A percentile compares a stretch with the other conserved stretches of the same genome.
Conservation (phyloP, 2,329 filamentous ascomycete species). For the Sodiomyces alkalinus region DNA sequence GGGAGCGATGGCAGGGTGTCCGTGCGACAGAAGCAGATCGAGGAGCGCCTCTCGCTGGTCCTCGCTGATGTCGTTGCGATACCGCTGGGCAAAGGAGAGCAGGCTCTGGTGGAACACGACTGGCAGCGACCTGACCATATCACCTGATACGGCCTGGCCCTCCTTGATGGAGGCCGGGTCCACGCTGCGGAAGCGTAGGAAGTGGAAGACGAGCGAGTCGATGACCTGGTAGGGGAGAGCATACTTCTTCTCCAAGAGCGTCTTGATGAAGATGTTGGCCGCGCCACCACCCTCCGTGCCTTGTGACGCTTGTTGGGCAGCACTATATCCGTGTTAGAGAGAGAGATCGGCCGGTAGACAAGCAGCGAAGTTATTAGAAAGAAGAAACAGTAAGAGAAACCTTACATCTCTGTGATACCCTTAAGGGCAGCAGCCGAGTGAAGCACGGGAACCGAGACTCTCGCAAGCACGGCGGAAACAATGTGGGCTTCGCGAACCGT, state of each 20-base stretch:
- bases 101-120: constrained; percentile 95
- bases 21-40: constrained; percentile 70
- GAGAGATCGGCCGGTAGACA: background rate
- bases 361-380: too few relatives aligned
- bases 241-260: constrained; percentile 91
- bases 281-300: constrained; percentile 78
- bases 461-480: constrained; percentile 68
- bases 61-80: constrained; percentile 91
- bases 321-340: constrained; percentile 15
- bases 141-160: constrained; percentile 26
- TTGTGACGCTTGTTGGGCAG: constrained; percentile 72
- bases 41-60: constrained; percentile 84
- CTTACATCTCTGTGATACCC: constrained; percentile 69
- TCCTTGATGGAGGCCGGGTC: constrained; percentile 42
- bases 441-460: constrained; percentile 77
- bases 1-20: constrained; percentile 77
- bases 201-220: constrained; percentile 91
- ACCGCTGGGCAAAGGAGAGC: constrained; percentile 82
- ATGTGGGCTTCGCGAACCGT: constrained; percentile 87
- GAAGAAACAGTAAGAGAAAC: background rate
- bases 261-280: constrained; percentile 89
- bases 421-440: constrained; percentile 88
- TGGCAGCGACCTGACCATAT: constrained; percentile 52
- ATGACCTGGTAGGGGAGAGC: constrained; percentile 90
- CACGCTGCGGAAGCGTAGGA: constrained; percentile 69